Evolutionary conservation across 176 grass and related monocot genomes (phyloP).

Genomic region (Lolium perenne): DNA sequence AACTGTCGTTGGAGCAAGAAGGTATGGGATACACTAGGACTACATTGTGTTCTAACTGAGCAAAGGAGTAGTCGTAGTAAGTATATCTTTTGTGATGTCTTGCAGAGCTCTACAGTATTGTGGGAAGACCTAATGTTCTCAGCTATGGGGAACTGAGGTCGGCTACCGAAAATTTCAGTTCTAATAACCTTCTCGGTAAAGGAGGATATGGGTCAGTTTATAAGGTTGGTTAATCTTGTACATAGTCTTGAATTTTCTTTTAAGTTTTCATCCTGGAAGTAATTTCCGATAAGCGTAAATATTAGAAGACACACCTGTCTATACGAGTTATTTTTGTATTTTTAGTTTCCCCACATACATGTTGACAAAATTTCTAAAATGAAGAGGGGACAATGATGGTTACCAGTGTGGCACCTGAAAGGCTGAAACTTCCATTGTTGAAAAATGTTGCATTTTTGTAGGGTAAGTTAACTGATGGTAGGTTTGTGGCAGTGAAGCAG

Average conservation of each 20-base stretch:
- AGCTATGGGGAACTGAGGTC: constrained; percentile 64
- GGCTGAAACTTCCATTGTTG: constrained; percentile 11
- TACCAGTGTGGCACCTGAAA: background rate
- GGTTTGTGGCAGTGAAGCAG: constrained; percentile 75
- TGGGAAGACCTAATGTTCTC: constrained; percentile 62
- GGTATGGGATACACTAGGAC: constrained; percentile 27
- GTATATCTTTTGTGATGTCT: constrained; percentile 17
- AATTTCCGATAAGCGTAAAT: background rate
- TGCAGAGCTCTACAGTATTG: constrained; percentile 64
- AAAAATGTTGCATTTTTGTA: constrained; percentile 24
- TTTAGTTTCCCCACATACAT: background rate
- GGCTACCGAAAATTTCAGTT: constrained; percentile 68
- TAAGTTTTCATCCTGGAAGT: background rate
- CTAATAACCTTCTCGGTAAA: constrained; percentile 75
- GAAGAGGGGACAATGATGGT: background rate
- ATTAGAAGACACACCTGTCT: background rate
- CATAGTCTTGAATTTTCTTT: background rate
- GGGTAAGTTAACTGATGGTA: constrained; percentile 76
- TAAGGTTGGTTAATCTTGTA: constrained; percentile 53
- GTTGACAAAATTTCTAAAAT: background rate
- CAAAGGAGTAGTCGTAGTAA: background rate
- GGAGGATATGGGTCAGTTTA: constrained; percentile 81
- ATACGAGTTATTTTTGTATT: background rate
- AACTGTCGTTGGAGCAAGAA: constrained; percentile 46
- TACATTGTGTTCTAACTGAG: background rate